Conservation (phyloP, 345 rosid genomes). For the Microthlaspi erraticum region DNA sequence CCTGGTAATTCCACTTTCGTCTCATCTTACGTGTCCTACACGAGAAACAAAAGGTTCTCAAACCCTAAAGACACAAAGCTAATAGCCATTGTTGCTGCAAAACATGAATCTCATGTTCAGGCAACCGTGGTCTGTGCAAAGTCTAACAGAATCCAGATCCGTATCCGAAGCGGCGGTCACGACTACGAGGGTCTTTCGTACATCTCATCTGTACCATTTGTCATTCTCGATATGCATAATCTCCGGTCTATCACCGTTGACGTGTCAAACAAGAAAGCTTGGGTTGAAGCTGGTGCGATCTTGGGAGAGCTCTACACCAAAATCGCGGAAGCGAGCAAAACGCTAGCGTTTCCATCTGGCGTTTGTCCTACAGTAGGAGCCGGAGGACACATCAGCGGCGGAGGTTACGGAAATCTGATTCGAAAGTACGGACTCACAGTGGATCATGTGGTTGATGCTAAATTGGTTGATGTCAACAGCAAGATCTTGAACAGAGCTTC, state of each 20-base stretch:
- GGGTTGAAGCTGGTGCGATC: slow-evolving; percentile 62
- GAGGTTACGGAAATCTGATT: slow-evolving; percentile 59
- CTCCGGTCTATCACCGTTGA: slow-evolving; percentile 50
- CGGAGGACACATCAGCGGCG: slow-evolving; percentile 57
- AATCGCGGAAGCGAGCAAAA: slow-evolving; percentile 49
- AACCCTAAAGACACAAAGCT: slow-evolving; percentile 27
- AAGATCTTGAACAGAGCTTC: slow-evolving; percentile 47
- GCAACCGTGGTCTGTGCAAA: slow-evolving; percentile 44
- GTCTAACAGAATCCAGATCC: slow-evolving; percentile 19
- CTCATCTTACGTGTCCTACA: slow-evolving; percentile 13
- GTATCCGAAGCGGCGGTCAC: slow-evolving; percentile 44
- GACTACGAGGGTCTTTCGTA: slow-evolving; percentile 43
- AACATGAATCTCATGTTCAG: slow-evolving; percentile 38
- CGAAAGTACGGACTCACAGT: slow-evolving; percentile 56
- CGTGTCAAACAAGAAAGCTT: slow-evolving; percentile 39
- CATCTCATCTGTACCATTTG: slow-evolving; percentile 24
- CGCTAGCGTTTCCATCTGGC: slow-evolving; percentile 55
- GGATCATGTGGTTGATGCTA: slow-evolving; percentile 59
- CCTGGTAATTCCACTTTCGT: slow-evolving; percentile 22
- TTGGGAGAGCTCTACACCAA: slow-evolving; percentile 56
- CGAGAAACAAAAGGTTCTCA: slow-evolving; percentile 20
- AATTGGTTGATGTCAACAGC: slow-evolving; percentile 52
- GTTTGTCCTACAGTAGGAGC: slow-evolving; percentile 52
- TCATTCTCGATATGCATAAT: slow-evolving; percentile 50
- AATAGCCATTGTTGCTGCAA: slow-evolving; percentile 32